Conservation (phyloP, 352 stramenopile genomes). For the Phytophthora pisi region DNA sequence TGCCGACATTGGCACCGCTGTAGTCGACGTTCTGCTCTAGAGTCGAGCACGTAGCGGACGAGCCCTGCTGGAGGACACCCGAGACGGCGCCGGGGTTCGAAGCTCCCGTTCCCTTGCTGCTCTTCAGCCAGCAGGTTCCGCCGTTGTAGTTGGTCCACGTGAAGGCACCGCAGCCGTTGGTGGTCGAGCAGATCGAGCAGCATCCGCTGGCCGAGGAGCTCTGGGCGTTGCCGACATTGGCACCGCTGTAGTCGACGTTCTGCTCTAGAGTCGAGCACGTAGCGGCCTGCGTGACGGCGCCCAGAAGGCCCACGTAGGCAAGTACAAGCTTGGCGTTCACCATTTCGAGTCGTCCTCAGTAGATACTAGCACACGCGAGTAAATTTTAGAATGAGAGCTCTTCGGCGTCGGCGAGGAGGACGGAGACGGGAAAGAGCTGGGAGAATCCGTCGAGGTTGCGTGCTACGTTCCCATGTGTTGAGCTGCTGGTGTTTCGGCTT, state of each 20-base stretch:
- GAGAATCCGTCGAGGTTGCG: neutral
- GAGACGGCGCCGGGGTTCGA: neutral
- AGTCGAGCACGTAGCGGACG: neutral
- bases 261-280: neutral
- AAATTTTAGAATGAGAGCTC: neutral
- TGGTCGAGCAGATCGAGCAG: neutral
- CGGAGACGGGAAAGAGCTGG: neutral
- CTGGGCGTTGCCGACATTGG: neutral
- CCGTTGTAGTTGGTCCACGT: neutral
- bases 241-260: neutral
- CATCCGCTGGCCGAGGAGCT: neutral
- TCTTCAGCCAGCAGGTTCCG: neutral
- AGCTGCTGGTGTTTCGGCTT: neutral
- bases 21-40: neutral
- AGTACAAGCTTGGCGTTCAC: neutral
- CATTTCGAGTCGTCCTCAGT: neutral
- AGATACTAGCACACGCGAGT: neutral
- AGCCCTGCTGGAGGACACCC: neutral
- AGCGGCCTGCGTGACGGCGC: neutral
- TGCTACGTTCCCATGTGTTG: constrained; percentile 1
- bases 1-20: neutral
- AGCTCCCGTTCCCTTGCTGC: neutral
- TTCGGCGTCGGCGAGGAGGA: neutral
- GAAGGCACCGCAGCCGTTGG: neutral
- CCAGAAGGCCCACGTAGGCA: neutral